Percentiles rank a stretch among this genome's conserved stretches.
Conservation (phyloP, 1,139 yeast species). For the Wickerhamomyces sp. region DNA sequence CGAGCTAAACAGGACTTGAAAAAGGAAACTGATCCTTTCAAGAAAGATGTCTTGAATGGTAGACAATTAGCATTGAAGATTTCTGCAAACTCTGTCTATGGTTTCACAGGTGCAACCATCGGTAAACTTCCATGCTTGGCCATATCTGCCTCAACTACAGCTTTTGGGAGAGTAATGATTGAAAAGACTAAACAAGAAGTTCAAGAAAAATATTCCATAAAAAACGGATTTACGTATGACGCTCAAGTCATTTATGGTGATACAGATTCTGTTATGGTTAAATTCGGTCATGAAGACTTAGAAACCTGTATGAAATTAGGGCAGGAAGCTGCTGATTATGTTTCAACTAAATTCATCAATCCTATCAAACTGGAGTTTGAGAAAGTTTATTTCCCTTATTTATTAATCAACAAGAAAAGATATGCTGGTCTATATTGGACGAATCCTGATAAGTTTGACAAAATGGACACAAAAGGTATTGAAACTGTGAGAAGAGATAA, state of each 20-base stretch:
- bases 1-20: constrained; percentile 87
- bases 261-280: constrained; percentile 99
- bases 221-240: constrained; percentile 78
- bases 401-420: constrained; percentile 90
- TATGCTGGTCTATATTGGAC: constrained; percentile 99
- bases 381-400: constrained; percentile 92
- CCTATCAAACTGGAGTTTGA: constrained; percentile 97
- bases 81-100: constrained; percentile 97
- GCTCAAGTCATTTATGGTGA: constrained; percentile 96
- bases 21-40: constrained; percentile 92
- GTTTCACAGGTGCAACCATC: constrained; percentile 97
- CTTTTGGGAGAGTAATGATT: constrained; percentile 97
- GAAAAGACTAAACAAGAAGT: constrained; percentile 86
- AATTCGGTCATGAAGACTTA: constrained; percentile 83
- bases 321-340: constrained; percentile 88
- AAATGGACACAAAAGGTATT: constrained; percentile 97
- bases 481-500: constrained; percentile 98
- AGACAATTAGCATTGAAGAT: constrained; percentile 94
- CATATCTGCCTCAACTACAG: constrained; percentile 91
- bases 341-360: constrained; percentile 68
- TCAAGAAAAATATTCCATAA: constrained; percentile 68
- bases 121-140: constrained; percentile 97
- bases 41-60: constrained; percentile 90
- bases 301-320: constrained; percentile 87
- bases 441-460: constrained; percentile 80